Percentiles rank a stretch among this genome's conserved stretches.
Evolutionary conservation across 768 basidiomycete genomes (phyloP).

Genomic region (Piloderma croceum): DNA sequence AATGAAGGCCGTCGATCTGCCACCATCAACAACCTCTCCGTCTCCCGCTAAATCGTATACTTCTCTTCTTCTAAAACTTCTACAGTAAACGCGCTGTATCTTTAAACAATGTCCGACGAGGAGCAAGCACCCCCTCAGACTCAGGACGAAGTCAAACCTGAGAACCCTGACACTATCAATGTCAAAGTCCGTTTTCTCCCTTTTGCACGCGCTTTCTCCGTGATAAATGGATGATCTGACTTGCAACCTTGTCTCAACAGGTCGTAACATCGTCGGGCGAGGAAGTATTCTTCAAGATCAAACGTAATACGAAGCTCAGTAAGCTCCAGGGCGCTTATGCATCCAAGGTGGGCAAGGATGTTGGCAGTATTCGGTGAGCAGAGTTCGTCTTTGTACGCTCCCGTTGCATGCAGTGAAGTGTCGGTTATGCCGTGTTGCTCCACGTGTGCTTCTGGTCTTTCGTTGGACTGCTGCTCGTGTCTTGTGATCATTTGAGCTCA

Average conservation of each 20-base stretch:
- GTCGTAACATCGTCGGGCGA: constrained; percentile 51
- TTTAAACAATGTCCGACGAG: constrained; percentile 59
- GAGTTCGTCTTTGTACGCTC: neutral
- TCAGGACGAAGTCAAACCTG: constrained; percentile 46
- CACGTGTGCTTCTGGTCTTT: constrained; percentile 1
- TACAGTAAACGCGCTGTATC: no score
- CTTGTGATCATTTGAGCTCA: no score
- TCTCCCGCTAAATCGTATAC: no score
- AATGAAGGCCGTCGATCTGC: no score
- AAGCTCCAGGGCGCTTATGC: constrained; percentile 67
- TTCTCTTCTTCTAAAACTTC: no score
- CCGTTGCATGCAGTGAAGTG: constrained; percentile 18
- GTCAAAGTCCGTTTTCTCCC: constrained; percentile 74
- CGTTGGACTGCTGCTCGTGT: no score
- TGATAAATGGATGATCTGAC: no score
- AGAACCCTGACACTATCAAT: constrained; percentile 63
- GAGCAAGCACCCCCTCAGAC: constrained; percentile 30
- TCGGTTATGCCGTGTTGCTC: neutral
- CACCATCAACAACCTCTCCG: no score
- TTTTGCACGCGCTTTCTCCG: no score
- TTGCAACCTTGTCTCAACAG: no score
- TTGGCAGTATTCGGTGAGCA: constrained; percentile 58
- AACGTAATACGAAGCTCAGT: constrained; percentile 59
- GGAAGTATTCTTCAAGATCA: constrained; percentile 75
- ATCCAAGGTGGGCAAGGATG: constrained; percentile 61